Evolutionary conservation across 2,329 filamentous ascomycete species (phyloP), one percentile per base, ranked within the genome.

Genomic region (Malbranchea cinnamomea): DNA sequence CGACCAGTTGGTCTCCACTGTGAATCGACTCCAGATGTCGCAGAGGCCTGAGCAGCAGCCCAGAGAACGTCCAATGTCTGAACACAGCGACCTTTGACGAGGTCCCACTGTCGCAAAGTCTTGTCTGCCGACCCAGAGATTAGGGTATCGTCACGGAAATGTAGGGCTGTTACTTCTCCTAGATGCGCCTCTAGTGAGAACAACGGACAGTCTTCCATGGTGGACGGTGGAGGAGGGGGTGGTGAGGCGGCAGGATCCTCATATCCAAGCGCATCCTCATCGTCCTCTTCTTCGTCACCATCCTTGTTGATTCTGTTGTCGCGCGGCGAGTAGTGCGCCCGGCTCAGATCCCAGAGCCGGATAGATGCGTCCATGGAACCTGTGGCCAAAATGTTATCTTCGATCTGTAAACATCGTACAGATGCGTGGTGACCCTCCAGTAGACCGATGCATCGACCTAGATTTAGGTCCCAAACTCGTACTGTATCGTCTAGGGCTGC

Each of bases 111-210:
- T 25, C 89, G 76, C 32, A 98, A 64, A 1, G 89, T 98, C 65
- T 98, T 98, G 60, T 98, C 89, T 1, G 89, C 79, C 5, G 87
- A 95, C 8, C 89, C 89, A 2, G 89, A 98, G 18, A 98, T 84
- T 10, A 98, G 68, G 0, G 82, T 84, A 42, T 93, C 77, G 32
- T 81, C 81, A 36, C 75, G 71, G 59, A 98, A 92, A 56, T 95
- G 78, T 14, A 98, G 65, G 5, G 89, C 87, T 8, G 89, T 95
- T 39, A 98, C 78, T 59, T 94, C 87, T 40, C 83, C 87, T 15
- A 98, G 75, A 47, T 98, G 89, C 1, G 87, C 78, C 52, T 83
- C 75, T 15, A 98, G 68, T 1, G 82, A 82, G 52, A 80, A 87
- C n/a, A 95, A 62, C 9, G 78, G 75, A 52, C 87, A 94, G 47